Evolutionary conservation across 148 eudicot species (phyloP).

Genomic region (Suaeda aralocaspica): DNA sequence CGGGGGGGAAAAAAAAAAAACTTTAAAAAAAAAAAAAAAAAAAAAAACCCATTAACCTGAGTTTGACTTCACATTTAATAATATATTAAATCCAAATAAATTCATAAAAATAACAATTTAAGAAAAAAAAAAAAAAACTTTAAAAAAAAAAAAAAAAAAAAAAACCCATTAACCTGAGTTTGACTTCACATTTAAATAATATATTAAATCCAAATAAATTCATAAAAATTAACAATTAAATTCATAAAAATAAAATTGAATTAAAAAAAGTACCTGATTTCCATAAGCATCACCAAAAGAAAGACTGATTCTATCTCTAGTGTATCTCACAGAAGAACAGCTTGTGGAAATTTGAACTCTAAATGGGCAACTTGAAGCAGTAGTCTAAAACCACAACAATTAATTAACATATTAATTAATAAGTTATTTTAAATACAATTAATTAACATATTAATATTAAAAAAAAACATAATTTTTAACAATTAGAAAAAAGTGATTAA

Average conservation of each 20-base stretch:
- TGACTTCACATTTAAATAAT: not conserved
- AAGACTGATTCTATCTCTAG: slow-evolving; percentile 51
- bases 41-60: slow-evolving; percentile 21
- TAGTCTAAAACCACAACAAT: not conserved
- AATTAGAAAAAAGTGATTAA: not conserved
- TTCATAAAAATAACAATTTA: not conserved
- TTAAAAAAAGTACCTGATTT: slow-evolving; percentile 35
- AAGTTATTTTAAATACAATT: too few relatives aligned
- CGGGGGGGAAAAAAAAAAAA: too few relatives aligned
- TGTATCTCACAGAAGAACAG: slow-evolving; percentile 39
- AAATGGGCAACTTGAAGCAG: slow-evolving; percentile 30
- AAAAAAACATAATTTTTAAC: too few relatives aligned
- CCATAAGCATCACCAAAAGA: slow-evolving; percentile 63
- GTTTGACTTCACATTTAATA: not conserved
- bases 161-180: slow-evolving; percentile 22
- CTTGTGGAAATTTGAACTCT: slow-evolving; percentile 51
- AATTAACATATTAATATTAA: not conserved
- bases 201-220: slow-evolving; percentile 8
- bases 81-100: slow-evolving; percentile 6
- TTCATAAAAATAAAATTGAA: not conserved
- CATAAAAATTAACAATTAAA: not conserved
- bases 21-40: too few relatives aligned
- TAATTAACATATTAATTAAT: not conserved
- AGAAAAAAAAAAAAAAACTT: too few relatives aligned
- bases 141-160: too few relatives aligned